Evolutionary conservation across 495 filamentous ascomycete genomes (phyloP), one percentile per base, ranked within the genome.

Genomic region (Hypoxylon fuscum): DNA sequence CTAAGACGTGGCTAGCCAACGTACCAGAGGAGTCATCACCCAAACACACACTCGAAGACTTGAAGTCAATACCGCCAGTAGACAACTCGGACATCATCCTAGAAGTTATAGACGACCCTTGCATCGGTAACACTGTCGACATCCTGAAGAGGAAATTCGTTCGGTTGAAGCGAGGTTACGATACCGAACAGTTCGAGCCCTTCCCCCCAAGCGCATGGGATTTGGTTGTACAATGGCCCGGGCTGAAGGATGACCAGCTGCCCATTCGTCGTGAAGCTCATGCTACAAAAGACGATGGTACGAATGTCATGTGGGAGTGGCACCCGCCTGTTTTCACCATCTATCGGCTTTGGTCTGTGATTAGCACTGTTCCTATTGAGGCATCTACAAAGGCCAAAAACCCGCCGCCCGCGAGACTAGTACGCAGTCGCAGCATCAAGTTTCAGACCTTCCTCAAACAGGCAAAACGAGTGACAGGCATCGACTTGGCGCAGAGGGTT

Each of bases 311-410:
- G 67, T 94, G 89, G 64, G 95, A 98, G 71, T 79, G 90, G 27
- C 84, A 93, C 65, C 96, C 93, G 15, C 92, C 91, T 1, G 82
- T 96, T 17, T 91, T 96, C 75, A 93, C 88, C 1, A 83, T 98
- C 38, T 85, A 96, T 63, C 92, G 93, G 60, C 78, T 98, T 8
- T 83, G 84, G 63, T 79, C 81, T 15, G 71, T 77, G n/a, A 81
- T 73, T 7, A 84, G 77, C 50, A 71, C 72, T n/a, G 68, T 81
- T 14, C 76, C 81, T n/a, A 83, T 88, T 4, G 78, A 81, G 11
- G 81, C 87, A 58, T 71, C 80, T 1, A 66, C 90, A 55, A 86
- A 87, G 63, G 77, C 63, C 18, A 79, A 72, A 54, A 88, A 85
- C 66, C 82, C 78, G 17, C 74, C 81, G 9, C 78, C 81, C 7